Evolutionary conservation across 805 yeast genomes (phyloP), one percentile per base, ranked within the genome.

Genomic region (Suhomyces kilbournensis): DNA sequence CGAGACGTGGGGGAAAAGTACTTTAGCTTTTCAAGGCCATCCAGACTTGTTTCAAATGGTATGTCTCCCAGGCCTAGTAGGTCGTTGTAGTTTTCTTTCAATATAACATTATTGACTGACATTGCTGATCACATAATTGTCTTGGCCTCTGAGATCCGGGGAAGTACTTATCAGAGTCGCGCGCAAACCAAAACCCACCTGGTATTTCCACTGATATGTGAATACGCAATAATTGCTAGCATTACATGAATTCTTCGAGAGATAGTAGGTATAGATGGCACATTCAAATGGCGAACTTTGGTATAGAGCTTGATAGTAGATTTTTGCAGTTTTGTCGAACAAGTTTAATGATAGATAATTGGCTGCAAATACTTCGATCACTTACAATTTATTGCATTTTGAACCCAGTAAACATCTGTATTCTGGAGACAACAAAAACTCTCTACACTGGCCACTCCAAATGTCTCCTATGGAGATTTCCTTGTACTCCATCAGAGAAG

Each of bases 71-170:
- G 23, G 1, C 55, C 49, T 46, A 51, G 22, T 30, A 44, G 25
- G 48, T 46, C 34, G 14, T 46, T 39, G 53, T 63, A 47, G 53
- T 57, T 57, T 3, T 47, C 46, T 20, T 57, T 57, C 20, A 67
- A 53, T 15, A 57, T 45, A 10, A 65, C 63, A 42, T 53, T 62
- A 50, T 69, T 68, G 28, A 69, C 61, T 4, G 74, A 69, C 74
- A 69, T 69, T 2, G 47, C 8, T 26, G 46, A 23, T 43, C 38
- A 32, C 35, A n/a, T n/a, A 12, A 12, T 10, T 10, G 32, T 12
- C 6, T 3, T 9, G 7, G 32, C 32, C n/a, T 28, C 32, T 14
- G 25, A 30, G 42, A 38, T 38, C 42, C 12, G 42, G 42, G 42
- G 35, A 32, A 32, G 17, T 32, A 32, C 35, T 32, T 14, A 32